Evolutionary conservation across 768 basidiomycete genomes (phyloP), one percentile per base, ranked within the genome.

Genomic region (Termitomyces sp.): DNA sequence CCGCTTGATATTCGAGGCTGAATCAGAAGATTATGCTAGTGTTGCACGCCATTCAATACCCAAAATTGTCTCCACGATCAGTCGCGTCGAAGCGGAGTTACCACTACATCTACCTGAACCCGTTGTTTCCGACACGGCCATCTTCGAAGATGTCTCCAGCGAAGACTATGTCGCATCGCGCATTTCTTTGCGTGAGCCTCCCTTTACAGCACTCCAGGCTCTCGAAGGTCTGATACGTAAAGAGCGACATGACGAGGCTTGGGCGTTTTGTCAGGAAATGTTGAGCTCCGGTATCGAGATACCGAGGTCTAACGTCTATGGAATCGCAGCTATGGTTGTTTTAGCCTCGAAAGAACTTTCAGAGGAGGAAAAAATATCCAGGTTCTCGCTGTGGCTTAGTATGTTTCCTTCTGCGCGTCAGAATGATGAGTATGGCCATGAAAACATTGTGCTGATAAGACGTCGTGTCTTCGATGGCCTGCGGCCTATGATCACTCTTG

Each of bases 61-160:
- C 15, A 59, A 40, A 5, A 55, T 43, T 3, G 63, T 63, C 3
- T 64, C 69, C 5, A 59, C 67, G 12, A 35, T 70, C 46, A 66
- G 66, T 35, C 31, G 67, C 43, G 64, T 76, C 14, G 58, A 71
- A 51, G 47, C 63, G 19, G 60, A 56, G 3, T 56, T 77, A 11
- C 75, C 75, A 14, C 50, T 53, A 3, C 52, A 63, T 28, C 63
- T 75, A 41, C 68, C 72, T 1, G 63, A 66, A 31, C 65, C 72
- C 9, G 10, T 54, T 8, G 37, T 55, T 11, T 54, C 57, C 40
- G 70, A 68, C 52, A 23, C 42, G 2, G 56, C 63, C n/a, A 59
- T 76, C 7, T 74, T 77, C 40, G 75, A 77, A 60, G 72, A 74
- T 17, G 62, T 63, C 5, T 60, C 62, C 31, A 35, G 46, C 21